Base-by-base conservation (phyloP, 495 filamentous ascomycete species). In the Hypoxylon cercidicola region DNA sequence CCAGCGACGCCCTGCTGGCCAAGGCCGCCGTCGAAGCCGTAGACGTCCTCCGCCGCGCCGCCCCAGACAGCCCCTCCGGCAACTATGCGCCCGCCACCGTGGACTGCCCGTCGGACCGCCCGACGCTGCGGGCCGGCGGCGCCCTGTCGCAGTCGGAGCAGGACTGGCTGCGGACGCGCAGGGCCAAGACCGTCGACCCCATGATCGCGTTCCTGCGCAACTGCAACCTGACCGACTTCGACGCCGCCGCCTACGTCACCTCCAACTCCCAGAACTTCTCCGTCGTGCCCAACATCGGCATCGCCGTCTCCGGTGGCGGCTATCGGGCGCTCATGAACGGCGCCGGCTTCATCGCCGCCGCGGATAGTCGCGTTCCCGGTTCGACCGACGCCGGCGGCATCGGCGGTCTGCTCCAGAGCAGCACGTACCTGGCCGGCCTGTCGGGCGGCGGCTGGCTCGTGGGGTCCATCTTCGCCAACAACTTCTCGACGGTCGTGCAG, bases 381-480 rank as follows among this genome's bases (percentile, higher is more conserved):
- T 77, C 89, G 1, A 92, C 88, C 0, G 74, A 73, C 4, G 61
- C 74, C 2, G 93, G 93, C 1, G 88, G 91, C 43, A 79, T 98
- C 41, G 93, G 95, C 55, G 93, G 93, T 13, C 75, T 97, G 53
- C 79, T 97, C 34, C 94, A 98, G 79, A 82, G 89, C 0, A 77
- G 89, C 2, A 97, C 93, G 0, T 98, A 98, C 73, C 62, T 97
- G 13, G 81, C 92, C 15, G 94, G 92, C 32, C 81, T 97, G 16
- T 93, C 90, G 13, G 94, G 94, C 30, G 95, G 94, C 51, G 85
- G 88, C 11, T 98, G 94, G 94, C 77, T 97, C 10, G 85, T 97
- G 10, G 90, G 91, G 6, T 93, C 89, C 25, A 84, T 98, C 15
- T 95, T 87, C 69, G 80, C 89, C 60, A 98, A 97, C 79, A 98